Percentiles rank a stretch among this genome's conserved stretches.
phyloP scores from a whole-genome alignment of 2,329 filamentous ascomycete genomes.

The Parafenestella ontariensis region DNA sequence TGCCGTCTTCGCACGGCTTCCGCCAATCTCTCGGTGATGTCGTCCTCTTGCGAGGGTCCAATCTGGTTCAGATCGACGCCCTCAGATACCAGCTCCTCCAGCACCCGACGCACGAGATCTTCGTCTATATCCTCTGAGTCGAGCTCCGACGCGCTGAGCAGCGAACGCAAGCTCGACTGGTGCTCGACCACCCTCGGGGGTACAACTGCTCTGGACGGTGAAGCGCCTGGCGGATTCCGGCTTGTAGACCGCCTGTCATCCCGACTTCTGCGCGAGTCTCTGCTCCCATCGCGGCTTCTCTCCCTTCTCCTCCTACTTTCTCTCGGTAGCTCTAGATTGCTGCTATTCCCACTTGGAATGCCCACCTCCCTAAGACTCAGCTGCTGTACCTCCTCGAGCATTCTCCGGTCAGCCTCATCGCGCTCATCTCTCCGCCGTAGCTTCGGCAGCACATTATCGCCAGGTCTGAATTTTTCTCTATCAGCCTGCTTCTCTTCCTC shows the following conservation, averaged over 20 bases:
- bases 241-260: slow-evolving; percentile 37
- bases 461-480: slow-evolving; percentile 76
- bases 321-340: slow-evolving; percentile 48
- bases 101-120: slow-evolving; percentile 87
- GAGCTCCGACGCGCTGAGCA: slow-evolving; percentile 81
- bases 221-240: slow-evolving; percentile 27
- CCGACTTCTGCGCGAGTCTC: slow-evolving; percentile 34
- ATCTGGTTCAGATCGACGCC: slow-evolving; percentile 89
- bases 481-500: slow-evolving; percentile 79
- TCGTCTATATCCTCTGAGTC: slow-evolving; percentile 81
- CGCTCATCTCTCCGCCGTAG: slow-evolving; percentile 58
- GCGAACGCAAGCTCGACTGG: slow-evolving; percentile 83
- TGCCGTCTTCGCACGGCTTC: slow-evolving; percentile 85
- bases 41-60: slow-evolving; percentile 82
- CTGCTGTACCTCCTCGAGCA: slow-evolving; percentile 75
- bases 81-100: slow-evolving; percentile 85
- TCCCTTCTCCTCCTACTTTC: slow-evolving; percentile 44
- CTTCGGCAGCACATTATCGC: slow-evolving; percentile 79
- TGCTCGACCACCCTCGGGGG: slow-evolving; percentile 74
- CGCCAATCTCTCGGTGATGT: slow-evolving; percentile 88
- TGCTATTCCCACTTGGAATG: slow-evolving; percentile 51
- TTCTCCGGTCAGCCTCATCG: slow-evolving; percentile 69
- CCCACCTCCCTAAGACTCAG: slow-evolving; percentile 75
- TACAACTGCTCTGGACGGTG: slow-evolving; percentile 28
- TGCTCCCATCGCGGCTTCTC: slow-evolving; percentile 50